phyloP scores from a whole-genome alignment of 2,329 filamentous ascomycete genomes.

The Ampelomyces quisqualis region DNA sequence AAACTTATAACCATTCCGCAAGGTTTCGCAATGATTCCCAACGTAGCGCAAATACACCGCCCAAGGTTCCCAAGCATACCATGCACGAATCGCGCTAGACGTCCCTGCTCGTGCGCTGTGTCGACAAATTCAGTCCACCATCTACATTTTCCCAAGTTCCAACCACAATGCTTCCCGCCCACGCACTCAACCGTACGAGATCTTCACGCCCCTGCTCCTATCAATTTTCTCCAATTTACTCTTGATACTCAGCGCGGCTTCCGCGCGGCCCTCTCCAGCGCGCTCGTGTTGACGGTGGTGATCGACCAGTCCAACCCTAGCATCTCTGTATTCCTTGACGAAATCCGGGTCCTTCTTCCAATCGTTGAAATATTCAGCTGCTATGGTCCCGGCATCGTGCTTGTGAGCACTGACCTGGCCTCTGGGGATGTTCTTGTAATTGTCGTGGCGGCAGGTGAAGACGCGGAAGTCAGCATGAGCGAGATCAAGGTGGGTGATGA shows the following conservation, averaged over 20 bases:
- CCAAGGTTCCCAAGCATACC: no score
- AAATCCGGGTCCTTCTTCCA: slow-evolving; percentile 3
- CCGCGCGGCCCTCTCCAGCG: background rate
- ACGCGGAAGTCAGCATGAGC: slow-evolving; percentile 1
- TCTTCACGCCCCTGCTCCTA: background rate
- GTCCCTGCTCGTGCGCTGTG: no score
- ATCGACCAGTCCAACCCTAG: background rate
- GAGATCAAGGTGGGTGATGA: slow-evolving; percentile 11
- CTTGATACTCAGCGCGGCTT: background rate
- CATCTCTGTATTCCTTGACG: slow-evolving; percentile 3
- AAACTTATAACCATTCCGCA: no score
- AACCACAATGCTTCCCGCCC: background rate
- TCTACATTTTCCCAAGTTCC: no score
- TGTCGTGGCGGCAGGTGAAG: slow-evolving; percentile 9
- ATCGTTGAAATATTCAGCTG: background rate
- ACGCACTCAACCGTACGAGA: background rate
- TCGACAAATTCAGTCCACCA: no score
- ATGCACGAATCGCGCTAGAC: no score
- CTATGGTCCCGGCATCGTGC: background rate
- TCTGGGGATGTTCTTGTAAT: background rate
- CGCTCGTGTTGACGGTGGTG: slow-evolving; percentile 16
- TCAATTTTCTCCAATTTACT: background rate
- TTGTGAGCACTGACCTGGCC: background rate
- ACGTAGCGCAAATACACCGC: no score
- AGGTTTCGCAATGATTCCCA: no score